Conservation (phyloP, 2,329 filamentous ascomycete species). For the Lecanicillium sp. region DNA sequence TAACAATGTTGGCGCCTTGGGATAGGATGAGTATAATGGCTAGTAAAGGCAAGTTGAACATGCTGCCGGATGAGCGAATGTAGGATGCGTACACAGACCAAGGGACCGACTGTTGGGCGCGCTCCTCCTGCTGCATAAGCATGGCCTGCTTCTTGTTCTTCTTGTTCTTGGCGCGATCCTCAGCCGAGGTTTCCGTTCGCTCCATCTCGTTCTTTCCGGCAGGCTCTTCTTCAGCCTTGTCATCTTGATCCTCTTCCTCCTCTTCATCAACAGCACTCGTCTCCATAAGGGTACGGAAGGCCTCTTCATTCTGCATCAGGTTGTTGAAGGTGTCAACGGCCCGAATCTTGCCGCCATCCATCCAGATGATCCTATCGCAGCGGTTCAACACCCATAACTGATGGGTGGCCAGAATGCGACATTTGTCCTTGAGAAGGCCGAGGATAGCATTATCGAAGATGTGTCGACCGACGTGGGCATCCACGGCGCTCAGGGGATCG, state of each 20-base stretch:
- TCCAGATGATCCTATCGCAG: constrained; percentile 88
- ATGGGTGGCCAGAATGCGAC: constrained; percentile 86
- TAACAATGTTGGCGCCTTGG: constrained; percentile 80
- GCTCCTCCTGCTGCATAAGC: constrained; percentile 69
- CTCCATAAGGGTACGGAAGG: constrained; percentile 80
- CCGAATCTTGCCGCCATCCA: constrained; percentile 78
- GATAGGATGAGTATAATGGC: constrained; percentile 59
- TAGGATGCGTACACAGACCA: constrained; percentile 78
- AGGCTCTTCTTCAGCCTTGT: constrained; percentile 35
- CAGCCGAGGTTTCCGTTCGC: constrained; percentile 9
- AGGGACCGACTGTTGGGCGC: constrained; percentile 68
- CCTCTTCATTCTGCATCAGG: constrained; percentile 70
- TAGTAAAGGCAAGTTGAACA: constrained; percentile 62
- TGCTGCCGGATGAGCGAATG: constrained; percentile 65
- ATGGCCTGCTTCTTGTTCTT: constrained; percentile 53
- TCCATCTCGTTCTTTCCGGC: constrained; percentile 33
- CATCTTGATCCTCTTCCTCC: constrained; percentile 44
- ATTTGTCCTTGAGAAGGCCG: constrained; percentile 82
- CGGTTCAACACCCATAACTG: constrained; percentile 88
- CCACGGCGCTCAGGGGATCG: constrained; percentile 62
- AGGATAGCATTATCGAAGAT: constrained; percentile 94
- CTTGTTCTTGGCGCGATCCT: constrained; percentile 35
- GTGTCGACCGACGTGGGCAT: constrained; percentile 63
- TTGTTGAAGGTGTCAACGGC: constrained; percentile 87
- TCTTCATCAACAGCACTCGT: constrained; percentile 68